These are phyloP conservation scores for Craterostigma plantagineum DNA, from an alignment of 257 asterid species.

Conservation along the genomic window DNA sequence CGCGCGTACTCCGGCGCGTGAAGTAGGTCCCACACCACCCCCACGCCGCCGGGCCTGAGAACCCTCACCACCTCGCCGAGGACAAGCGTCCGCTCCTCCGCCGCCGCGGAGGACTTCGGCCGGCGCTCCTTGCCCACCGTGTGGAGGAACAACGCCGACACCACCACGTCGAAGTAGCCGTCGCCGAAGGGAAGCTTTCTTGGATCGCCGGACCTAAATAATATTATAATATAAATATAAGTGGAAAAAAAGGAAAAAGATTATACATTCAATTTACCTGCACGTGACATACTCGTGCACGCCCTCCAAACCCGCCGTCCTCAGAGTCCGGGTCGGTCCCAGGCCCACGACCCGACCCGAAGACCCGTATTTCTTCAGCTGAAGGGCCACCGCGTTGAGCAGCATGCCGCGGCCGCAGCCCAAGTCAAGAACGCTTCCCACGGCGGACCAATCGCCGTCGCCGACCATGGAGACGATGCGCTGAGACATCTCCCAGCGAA, in stretches of 20 bases:
- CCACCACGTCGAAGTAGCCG: slow-evolving; percentile 81
- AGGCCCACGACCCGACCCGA: slow-evolving; percentile 93
- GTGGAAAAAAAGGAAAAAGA: too few relatives aligned
- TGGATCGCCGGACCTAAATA: slow-evolving; percentile 80
- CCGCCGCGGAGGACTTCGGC: slow-evolving; percentile 61
- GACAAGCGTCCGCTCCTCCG: slow-evolving; percentile 78
- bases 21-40: slow-evolving; percentile 87
- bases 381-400: slow-evolving; percentile 79
- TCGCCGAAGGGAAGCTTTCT: slow-evolving; percentile 66
- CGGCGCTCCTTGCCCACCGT: slow-evolving; percentile 85
- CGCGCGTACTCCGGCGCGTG: slow-evolving; percentile 77
- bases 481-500: slow-evolving; percentile 91
- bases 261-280: slow-evolving; percentile 15
- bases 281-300: slow-evolving; percentile 93
- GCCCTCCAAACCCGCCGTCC: slow-evolving; percentile 75
- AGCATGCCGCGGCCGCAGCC: slow-evolving; percentile 94
- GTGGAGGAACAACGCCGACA: slow-evolving; percentile 83
- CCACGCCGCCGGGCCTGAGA: slow-evolving; percentile 65
- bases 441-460: slow-evolving; percentile 79
- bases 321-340: slow-evolving; percentile 36
- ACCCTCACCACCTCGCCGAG: slow-evolving; percentile 78
- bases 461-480: slow-evolving; percentile 58
- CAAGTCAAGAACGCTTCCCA: slow-evolving; percentile 72
- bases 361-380: slow-evolving; percentile 80
- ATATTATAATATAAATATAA: too few relatives aligned